Evolutionary conservation across 768 basidiomycete genomes (phyloP).

Genomic region (Galerina sulciceps): DNA sequence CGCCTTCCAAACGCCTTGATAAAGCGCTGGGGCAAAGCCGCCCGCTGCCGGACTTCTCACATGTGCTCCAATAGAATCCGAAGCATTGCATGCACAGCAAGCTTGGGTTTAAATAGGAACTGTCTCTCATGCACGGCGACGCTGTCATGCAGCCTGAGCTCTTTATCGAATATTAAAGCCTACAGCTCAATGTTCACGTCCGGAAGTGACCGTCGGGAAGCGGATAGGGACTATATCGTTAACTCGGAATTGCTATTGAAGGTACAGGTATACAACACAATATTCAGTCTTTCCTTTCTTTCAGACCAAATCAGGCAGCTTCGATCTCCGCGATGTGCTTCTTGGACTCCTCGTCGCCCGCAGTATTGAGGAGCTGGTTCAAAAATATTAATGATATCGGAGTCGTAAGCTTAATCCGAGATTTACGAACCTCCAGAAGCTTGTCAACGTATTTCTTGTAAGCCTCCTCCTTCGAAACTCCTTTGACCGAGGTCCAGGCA

Average conservation of each 20-base stretch:
- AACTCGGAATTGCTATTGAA: background rate
- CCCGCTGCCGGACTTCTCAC: background rate
- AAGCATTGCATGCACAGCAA: no score
- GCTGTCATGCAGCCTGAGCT: no score
- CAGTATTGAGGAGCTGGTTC: conserved; percentile 28
- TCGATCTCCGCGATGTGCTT: conserved; percentile 64
- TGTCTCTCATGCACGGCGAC: no score
- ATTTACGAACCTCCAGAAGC: conserved; percentile 61
- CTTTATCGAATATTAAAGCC: no score
- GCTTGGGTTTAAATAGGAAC: no score
- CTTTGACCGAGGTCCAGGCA: conserved; percentile 82
- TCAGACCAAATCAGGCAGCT: conserved; percentile 38
- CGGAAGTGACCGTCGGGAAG: background rate
- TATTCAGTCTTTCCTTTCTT: background rate
- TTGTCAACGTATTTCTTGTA: conserved; percentile 73
- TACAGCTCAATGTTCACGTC: no score
- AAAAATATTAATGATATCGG: background rate
- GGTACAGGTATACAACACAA: conserved; percentile 1
- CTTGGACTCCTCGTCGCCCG: conserved; percentile 55
- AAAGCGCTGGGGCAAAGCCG: conserved; percentile 2
- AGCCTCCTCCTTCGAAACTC: conserved; percentile 74
- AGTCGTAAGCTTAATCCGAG: background rate
- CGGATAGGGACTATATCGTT: background rate
- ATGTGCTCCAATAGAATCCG: background rate
- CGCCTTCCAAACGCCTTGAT: background rate